A percentile compares a stretch with the other conserved stretches of the same genome.
These are phyloP conservation scores for Ogataea methylovora DNA, from an alignment of 805 yeast genomes.

Conservation along the genomic window DNA sequence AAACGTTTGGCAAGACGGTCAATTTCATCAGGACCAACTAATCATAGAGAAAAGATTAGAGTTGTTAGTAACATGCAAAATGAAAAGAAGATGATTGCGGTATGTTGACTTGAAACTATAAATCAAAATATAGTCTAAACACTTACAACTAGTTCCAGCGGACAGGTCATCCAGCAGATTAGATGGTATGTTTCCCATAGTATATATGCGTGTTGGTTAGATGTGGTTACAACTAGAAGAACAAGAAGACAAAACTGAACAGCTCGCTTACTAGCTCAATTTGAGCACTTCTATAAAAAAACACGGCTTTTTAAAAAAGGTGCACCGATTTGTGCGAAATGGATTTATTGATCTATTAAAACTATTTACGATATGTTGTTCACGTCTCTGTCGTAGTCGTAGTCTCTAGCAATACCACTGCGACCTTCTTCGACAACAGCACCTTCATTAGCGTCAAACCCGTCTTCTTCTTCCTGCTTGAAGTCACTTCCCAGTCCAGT, in stretches of 20 bases:
- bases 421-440: slow-evolving; percentile 79
- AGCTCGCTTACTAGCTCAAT: no score
- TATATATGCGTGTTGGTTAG: background rate
- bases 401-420: slow-evolving; percentile 87
- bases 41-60: slow-evolving; percentile 1
- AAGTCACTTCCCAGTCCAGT: slow-evolving; percentile 88
- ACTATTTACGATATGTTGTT: no score
- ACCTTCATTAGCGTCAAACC: slow-evolving; percentile 49
- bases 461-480: slow-evolving; percentile 25
- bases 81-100: background rate
- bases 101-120: no score
- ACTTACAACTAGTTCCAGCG: slow-evolving; percentile 72
- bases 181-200: slow-evolving; percentile 30
- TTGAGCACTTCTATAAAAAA: no score
- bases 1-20: slow-evolving; percentile 87
- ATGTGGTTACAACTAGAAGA: slow-evolving; percentile 21
- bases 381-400: slow-evolving; percentile 34
- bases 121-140: background rate
- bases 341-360: slow-evolving; percentile 25
- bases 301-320: no score
- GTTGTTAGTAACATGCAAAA: background rate
- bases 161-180: slow-evolving; percentile 55
- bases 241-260: slow-evolving; percentile 22
- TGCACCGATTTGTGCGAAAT: no score
- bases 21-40: slow-evolving; percentile 82